Evolutionary conservation across 805 yeast genomes (phyloP).

Genomic region (Cyberlindnera nakhonratchasimensis): DNA sequence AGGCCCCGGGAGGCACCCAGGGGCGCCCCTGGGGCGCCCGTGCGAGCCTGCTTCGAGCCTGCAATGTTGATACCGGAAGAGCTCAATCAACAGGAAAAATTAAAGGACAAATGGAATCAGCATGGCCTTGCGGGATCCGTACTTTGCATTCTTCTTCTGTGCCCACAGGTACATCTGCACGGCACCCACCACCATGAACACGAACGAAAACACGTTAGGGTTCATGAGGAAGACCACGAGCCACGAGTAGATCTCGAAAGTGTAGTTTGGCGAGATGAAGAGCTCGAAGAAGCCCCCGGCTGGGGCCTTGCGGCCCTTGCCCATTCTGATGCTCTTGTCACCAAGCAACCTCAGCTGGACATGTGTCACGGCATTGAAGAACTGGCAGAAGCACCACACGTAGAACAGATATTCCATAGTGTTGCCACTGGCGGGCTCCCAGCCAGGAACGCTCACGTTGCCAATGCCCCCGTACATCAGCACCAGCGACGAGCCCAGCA

Average conservation of each 20-base stretch:
- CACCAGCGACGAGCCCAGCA: conserved; percentile 68
- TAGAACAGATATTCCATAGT: conserved; percentile 18
- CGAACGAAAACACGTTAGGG: conserved; percentile 71
- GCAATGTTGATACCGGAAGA: too few relatives aligned
- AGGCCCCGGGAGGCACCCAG: too few relatives aligned
- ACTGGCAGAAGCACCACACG: conserved; percentile 48
- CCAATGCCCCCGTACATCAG: conserved; percentile 52
- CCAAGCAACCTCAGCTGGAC: conserved; percentile 53
- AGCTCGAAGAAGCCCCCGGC: conserved; percentile 77
- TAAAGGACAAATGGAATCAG: conserved; percentile 71
- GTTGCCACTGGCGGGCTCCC: conserved; percentile 46
- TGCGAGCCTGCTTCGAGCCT: too few relatives aligned
- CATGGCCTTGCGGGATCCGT: conserved; percentile 72
- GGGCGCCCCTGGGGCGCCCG: too few relatives aligned
- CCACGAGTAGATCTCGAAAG: conserved; percentile 84
- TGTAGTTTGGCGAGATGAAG: conserved; percentile 92
- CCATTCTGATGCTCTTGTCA: conserved; percentile 32
- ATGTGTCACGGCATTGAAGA: conserved; percentile 73
- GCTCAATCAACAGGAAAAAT: too few relatives aligned
- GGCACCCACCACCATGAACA: conserved; percentile 68
- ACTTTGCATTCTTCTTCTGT: conserved; percentile 73
- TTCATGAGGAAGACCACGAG: conserved; percentile 61
- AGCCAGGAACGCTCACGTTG: conserved; percentile 53
- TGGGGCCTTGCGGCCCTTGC: conserved; percentile 42
- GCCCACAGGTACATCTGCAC: conserved; percentile 94